Percentiles rank a stretch among this genome's conserved stretches.
Evolutionary conservation across 345 rosid species (phyloP).

Genomic region (Salix koriyanagi): DNA sequence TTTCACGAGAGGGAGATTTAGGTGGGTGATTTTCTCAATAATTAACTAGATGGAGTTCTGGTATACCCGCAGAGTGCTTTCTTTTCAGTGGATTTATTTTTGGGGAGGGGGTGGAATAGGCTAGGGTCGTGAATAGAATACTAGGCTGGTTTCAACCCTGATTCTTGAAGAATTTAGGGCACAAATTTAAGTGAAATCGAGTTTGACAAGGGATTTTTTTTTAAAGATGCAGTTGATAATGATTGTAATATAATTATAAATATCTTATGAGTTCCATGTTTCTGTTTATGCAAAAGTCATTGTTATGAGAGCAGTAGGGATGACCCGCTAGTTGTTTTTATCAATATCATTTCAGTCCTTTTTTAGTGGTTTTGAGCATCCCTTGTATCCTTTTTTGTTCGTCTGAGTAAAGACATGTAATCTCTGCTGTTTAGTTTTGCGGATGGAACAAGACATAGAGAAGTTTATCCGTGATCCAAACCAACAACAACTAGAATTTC

Average conservation of each 20-base stretch:
- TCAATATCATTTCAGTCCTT: background rate
- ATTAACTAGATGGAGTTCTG: too few species aligned
- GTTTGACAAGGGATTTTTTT: background rate
- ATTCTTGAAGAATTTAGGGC: background rate
- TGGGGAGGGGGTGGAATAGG: background rate
- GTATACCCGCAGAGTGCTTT: background rate
- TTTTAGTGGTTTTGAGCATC: background rate
- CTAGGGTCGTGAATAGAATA: background rate
- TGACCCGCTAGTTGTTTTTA: background rate
- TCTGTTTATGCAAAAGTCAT: background rate
- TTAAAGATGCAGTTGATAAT: background rate
- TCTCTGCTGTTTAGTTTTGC: constrained; percentile 45
- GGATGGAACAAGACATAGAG: constrained; percentile 80
- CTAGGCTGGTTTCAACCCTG: background rate
- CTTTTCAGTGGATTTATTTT: background rate
- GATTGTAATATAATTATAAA: background rate
- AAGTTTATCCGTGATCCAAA: constrained; percentile 59
- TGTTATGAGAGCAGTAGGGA: background rate
- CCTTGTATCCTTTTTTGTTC: background rate
- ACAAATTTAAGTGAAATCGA: background rate
- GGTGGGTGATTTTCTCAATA: background rate
- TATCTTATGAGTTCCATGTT: background rate
- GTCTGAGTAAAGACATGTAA: background rate
- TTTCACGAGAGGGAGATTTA: background rate
- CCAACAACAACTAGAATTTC: constrained; percentile 66